Percentiles rank a stretch among this genome's conserved stretches.
Conservation (phyloP, 2,329 filamentous ascomycete genomes). For the Fusarium sp. region DNA sequence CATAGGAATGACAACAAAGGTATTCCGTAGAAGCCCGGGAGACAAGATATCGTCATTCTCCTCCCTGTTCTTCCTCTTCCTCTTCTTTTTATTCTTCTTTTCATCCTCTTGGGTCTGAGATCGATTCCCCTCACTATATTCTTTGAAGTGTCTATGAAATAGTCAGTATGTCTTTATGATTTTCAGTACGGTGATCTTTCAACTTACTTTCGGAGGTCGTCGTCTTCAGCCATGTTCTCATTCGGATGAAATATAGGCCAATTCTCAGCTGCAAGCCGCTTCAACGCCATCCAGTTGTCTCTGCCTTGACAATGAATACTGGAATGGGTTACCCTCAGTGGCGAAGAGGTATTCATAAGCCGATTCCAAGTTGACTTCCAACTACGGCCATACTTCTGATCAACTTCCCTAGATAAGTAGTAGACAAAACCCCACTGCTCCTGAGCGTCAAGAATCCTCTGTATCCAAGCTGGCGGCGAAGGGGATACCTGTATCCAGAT, state of each 20-base stretch:
- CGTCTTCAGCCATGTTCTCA: constrained; percentile 23
- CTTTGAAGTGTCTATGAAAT: constrained; percentile 31
- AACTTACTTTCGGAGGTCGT: constrained; percentile 26
- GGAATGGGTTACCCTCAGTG: background rate
- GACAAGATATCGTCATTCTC: background rate
- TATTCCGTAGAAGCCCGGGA: constrained; percentile 29
- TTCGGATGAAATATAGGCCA: constrained; percentile 29
- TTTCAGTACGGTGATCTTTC: background rate
- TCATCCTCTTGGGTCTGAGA: constrained; percentile 20
- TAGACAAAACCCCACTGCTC: constrained; percentile 36
- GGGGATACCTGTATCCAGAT: constrained; percentile 34
- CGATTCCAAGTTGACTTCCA: constrained; percentile 21
- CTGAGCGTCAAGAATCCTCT: constrained; percentile 18
- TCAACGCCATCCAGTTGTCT: background rate
- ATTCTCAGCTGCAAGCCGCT: constrained; percentile 2
- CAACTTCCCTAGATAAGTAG: constrained; percentile 26
- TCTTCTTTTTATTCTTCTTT: constrained; percentile 14
- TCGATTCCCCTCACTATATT: constrained; percentile 17
- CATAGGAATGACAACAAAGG: constrained; percentile 30
- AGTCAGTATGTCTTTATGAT: constrained; percentile 10
- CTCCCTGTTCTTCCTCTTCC: constrained; percentile 5
- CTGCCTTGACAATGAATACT: constrained; percentile 29
- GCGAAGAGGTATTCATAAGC: background rate
- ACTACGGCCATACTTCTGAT: constrained; percentile 12
- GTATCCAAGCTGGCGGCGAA: constrained; percentile 34